Evolutionary conservation across 73 alveolate species (phyloP), one percentile per base, ranked within the genome.

Genomic region (Paramecium primaurelia): DNA sequence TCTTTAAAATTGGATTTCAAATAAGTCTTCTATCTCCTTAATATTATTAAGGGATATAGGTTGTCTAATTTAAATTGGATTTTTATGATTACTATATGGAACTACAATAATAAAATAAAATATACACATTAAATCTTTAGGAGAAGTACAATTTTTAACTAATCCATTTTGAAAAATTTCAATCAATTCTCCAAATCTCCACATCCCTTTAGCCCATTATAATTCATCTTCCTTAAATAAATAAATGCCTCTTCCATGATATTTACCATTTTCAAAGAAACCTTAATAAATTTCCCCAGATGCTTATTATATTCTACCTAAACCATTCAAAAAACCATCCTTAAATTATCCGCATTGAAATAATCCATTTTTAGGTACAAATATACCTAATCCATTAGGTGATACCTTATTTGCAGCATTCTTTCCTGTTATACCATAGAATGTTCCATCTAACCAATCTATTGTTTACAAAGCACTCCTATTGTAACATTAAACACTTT

Each of bases 141-240:
- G 91, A 20, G 47, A 18, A 2, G 16, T 4, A 16, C 71, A 42
- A 12, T 80, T 25, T 12, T 36, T 80, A 4, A 80, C 91, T 44
- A 80, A 47, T 44, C 91, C 91, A 45, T 20, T 42, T 22, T 42
- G 34, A 14, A 8, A 32, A 11, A 80, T 80, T 80, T 80, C 91
- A 18, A 45, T 42, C 26, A 80, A 80, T 44, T 80, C 71, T 40
- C 91, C 91, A 47, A 42, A 80, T 80, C 91, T 40, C 91, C 91
- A 80, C 44, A 80, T 4, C 20, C 91, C 91, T 47, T 49, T 80
- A 8, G 10, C 28, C 91, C 91, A 80, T 49, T 80, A 22, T 18
- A 80, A 42, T 25, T 80, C 91, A 14, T 80, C 71, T 8, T 80
- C 75, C 49, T 44, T 80, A 80, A 80, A 45, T 22, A 80, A 25